Base-by-base conservation (phyloP, 805 yeast species). In the Naumovozyma dairenensis region DNA sequence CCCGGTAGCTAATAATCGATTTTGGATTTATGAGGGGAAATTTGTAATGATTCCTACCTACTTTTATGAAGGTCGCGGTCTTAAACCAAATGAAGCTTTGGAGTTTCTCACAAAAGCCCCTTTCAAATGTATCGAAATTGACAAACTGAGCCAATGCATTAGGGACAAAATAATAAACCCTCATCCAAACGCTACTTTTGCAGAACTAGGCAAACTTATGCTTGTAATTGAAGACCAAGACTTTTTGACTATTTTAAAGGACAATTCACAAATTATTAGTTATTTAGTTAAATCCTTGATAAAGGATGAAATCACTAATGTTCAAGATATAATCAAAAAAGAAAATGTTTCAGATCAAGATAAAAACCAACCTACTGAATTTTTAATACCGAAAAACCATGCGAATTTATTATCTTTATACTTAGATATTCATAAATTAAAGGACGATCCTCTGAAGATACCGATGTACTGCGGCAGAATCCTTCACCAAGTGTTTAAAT, bases 11-110 rank as follows among this genome's bases (percentile, higher is more conserved):
- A 49, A 46, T 29, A 73, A 75, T 46, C 55, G 82, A 36, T 51
- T 68, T 2, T 75, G 81, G 81, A 40, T 73, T 6, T 62, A 67
- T 34, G 49, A 60, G 28, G 67, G 68, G 3, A 42, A 53, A 15
- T 46, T 69, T 10, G 44, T 61, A 34, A 40, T 62, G 15, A 62
- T 70, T 6, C 74, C 75, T 2, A 47, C 54, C 13, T 51, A 54
- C 4, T 66, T 49, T 35, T 53, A 56, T 25, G 42, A 45, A 4
- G 44, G 53, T 13, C 49, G 62, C 29, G 62, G 64, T 16, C 43
- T 72, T 29, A 42, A 41, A 5, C 46, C 65, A 21, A 34, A 46
- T 3, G 70, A 71, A 36, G 61, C 74, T 1, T 40, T 71, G 24
- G 48, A 48, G 6, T 68, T 62, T 44, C 43, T 72, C 35, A 51